Base-by-base conservation (phyloP, 257 asterid genomes). In the Paulownia fortunei region DNA sequence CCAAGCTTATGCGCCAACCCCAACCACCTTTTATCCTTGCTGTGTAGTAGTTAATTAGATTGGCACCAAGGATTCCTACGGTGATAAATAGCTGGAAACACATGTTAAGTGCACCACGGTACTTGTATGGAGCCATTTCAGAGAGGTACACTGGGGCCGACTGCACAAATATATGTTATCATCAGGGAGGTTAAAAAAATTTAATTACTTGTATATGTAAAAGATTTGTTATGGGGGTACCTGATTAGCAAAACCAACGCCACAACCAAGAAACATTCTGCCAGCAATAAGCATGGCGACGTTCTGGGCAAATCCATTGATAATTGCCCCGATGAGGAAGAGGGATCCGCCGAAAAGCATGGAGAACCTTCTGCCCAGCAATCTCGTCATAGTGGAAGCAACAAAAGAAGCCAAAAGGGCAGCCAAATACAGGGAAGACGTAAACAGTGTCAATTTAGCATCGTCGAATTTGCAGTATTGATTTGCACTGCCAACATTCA, bases 121-220 rank as follows among this genome's bases (percentile, higher is more conserved):
- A 76, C n/a, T 75, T 86, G 83, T 79, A 86, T 0, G 90, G 89
- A 5, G 92, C 90, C 84, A 84, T 77, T 67, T 88, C 90, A 0
- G 87, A 86, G 1, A 88, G 78, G 64, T 82, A 86, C 5, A 88
- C 81, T 0, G 90, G 90, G 2, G 79, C 82, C 2, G 85, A 52
- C 85, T 83, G 73, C 55, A 42, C 1, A 47, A 7, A 73, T 4
- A 55, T 7, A 41, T 16, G 0, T 4, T 15, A 37, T 8, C n/a
- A n/a, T n/a, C n/a, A n/a, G n/a, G n/a, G n/a, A n/a, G n/a, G n/a
- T n/a, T n/a, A n/a, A n/a, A n/a, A n/a, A n/a, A n/a, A n/a, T n/a
- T n/a, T n/a, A n/a, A n/a, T n/a, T n/a, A n/a, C n/a, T n/a, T n/a
- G n/a, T n/a, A n/a, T n/a, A n/a, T n/a, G n/a, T n/a, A 44, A 6